A percentile compares a stretch with the other conserved stretches of the same genome.
Conservation (phyloP, 2,329 filamentous ascomycete genomes). For the Sclerotiophoma versabilis region DNA sequence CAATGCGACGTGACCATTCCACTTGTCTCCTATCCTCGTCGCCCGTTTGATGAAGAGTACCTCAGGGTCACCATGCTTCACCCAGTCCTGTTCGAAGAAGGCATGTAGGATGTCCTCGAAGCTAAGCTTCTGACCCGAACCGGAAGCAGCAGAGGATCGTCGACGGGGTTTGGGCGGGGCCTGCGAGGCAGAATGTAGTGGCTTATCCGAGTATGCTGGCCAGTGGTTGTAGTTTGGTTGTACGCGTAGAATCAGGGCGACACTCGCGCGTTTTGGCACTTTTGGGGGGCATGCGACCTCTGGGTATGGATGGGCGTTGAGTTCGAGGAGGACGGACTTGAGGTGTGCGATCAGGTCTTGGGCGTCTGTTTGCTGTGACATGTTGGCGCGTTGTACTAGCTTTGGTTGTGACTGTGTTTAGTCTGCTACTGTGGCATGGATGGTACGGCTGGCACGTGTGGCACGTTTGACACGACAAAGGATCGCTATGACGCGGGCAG, state of each 20-base stretch:
- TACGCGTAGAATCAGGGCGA: constrained; percentile 69
- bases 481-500: not conserved
- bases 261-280: constrained; percentile 68
- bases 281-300: constrained; percentile 57
- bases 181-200: constrained; percentile 21
- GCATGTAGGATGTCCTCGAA: constrained; percentile 56
- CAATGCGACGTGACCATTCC: constrained; percentile 73
- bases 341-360: constrained; percentile 48
- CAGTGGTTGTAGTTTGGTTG: constrained; percentile 64
- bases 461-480: not conserved
- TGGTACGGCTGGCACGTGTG: not conserved
- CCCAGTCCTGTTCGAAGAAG: constrained; percentile 72
- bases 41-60: constrained; percentile 76
- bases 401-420: not conserved
- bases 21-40: constrained; percentile 69
- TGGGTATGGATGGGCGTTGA: constrained; percentile 57
- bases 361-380: constrained; percentile 11
- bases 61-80: constrained; percentile 70
- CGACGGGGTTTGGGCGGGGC: constrained; percentile 30
- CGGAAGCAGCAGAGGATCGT: constrained; percentile 35
- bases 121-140: constrained; percentile 35
- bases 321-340: constrained; percentile 51
- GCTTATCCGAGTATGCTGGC: constrained; percentile 48
- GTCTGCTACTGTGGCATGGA: not conserved
- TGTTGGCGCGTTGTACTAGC: constrained; percentile 2